Evolutionary conservation across 148 eudicot genomes (phyloP), one percentile per base, ranked within the genome.

Genomic region (Cornus florida): DNA sequence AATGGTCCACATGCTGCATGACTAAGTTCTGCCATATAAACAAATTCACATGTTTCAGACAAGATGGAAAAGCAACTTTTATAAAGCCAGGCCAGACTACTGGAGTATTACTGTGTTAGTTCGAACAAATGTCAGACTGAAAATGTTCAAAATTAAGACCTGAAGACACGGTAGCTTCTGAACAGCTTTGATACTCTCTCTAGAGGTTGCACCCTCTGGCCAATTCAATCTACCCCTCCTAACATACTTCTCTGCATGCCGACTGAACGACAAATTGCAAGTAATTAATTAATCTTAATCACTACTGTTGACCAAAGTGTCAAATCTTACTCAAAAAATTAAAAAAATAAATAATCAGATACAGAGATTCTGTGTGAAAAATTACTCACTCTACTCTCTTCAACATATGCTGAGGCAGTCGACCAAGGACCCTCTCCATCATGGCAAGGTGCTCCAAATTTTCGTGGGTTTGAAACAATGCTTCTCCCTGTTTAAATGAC

Each of bases 381-480:
- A 17, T 13, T 17, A 74, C 90, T 76, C 64, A 87, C 92, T 87
- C 92, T 70, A 76, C 79, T 86, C 82, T 84, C 81, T 90, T 87
- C 71, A 87, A 67, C 90, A 90, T 87, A 73, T 87, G 90, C 72
- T 84, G 92, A 14, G 92, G 92, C 53, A 90, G 13, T 7, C 86
- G 88, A 62, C 92, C 92, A 2, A 90, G 85, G 24, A 86, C 89
- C 78, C 90, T 86, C 72, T 90, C 92, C 92, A 90, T 90, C 92
- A 90, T 90, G 19, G 92, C 92, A 74, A 90, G 88, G 78, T 90
- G 92, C 78, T 90, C 92, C 80, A 90, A 74, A 50, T 90, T 88
- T 46, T 90, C 92, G 66, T 90, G 92, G 8, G 92, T 86, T 75
- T 87, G 92, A 77, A 90, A 90, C 81, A 90, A 75, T 22, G 92